Evolutionary conservation across 352 stramenopile genomes (phyloP).

Genomic region (Globisporangium barbulae): DNA sequence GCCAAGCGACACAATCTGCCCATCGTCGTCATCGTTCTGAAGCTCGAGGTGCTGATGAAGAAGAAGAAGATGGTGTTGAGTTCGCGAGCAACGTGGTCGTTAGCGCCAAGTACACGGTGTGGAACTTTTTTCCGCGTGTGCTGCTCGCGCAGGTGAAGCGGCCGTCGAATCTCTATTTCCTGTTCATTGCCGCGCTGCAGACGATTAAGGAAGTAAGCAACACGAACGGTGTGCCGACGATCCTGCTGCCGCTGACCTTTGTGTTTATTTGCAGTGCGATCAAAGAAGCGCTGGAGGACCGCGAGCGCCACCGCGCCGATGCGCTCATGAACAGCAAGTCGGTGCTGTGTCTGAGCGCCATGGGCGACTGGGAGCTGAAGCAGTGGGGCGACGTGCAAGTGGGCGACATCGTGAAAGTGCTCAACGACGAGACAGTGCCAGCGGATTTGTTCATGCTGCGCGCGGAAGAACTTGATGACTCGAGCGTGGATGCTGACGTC

Average conservation of each 20-base stretch:
- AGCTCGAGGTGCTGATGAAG: neutral
- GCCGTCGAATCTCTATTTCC: conserved; percentile 84
- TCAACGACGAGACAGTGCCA: conserved; percentile 58
- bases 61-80: conserved; percentile 12
- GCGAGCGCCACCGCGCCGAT: conserved; percentile 74
- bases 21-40: neutral
- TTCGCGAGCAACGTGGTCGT: conserved; percentile 72
- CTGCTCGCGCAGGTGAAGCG: conserved; percentile 69
- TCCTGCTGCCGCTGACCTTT: conserved; percentile 65
- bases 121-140: conserved; percentile 74
- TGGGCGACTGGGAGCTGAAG: conserved; percentile 43
- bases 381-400: conserved; percentile 71
- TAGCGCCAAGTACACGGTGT: conserved; percentile 79
- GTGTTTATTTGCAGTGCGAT: conserved; percentile 82
- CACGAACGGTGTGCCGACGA: conserved; percentile 80
- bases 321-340: conserved; percentile 62
- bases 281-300: conserved; percentile 82
- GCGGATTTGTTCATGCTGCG: conserved; percentile 73
- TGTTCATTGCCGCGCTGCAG: conserved; percentile 84
- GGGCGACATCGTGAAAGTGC: conserved; percentile 80
- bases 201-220: conserved; percentile 83
- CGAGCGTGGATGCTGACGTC: conserved; percentile 26
- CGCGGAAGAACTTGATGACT: conserved; percentile 47
- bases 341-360: conserved; percentile 42
- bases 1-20: conserved; percentile 3